Evolutionary conservation across 805 yeast genomes (phyloP).

Genomic region (Lipomyces kockii): DNA sequence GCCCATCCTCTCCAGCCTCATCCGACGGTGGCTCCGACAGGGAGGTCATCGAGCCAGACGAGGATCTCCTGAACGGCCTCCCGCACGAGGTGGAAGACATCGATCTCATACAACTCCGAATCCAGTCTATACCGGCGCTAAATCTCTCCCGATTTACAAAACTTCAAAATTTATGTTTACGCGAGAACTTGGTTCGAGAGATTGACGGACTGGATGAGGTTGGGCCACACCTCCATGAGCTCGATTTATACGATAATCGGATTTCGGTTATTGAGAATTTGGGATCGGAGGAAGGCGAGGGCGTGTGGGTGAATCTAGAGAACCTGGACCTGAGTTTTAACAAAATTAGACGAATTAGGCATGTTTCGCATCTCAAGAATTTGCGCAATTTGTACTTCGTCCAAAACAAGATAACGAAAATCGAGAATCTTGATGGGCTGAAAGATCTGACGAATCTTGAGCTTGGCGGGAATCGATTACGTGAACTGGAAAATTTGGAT

Average conservation of each 20-base stretch:
- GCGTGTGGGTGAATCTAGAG: slow-evolving; percentile 38
- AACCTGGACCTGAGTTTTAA: slow-evolving; percentile 86
- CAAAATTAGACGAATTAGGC: slow-evolving; percentile 82
- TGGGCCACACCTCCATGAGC: slow-evolving; percentile 64
- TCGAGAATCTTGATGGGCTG: slow-evolving; percentile 66
- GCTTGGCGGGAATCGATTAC: slow-evolving; percentile 85
- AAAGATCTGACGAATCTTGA: slow-evolving; percentile 70
- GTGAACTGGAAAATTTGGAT: slow-evolving; percentile 58
- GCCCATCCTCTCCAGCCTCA: slow-evolving; percentile 1
- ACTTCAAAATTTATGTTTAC: slow-evolving; percentile 66
- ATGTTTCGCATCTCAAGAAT: slow-evolving; percentile 64
- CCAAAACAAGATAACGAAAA: slow-evolving; percentile 79
- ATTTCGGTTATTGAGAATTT: slow-evolving; percentile 78
- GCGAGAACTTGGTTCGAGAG: slow-evolving; percentile 83
- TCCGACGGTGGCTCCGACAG: slow-evolving; percentile 6
- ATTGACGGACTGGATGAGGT: slow-evolving; percentile 69
- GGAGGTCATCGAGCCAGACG: slow-evolving; percentile 61
- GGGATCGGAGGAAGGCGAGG: slow-evolving; percentile 21
- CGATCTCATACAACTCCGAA: slow-evolving; percentile 64
- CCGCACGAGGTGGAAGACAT: slow-evolving; percentile 56
- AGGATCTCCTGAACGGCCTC: slow-evolving; percentile 56
- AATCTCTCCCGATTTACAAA: slow-evolving; percentile 58
- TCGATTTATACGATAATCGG: slow-evolving; percentile 91
- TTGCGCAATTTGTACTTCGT: slow-evolving; percentile 80
- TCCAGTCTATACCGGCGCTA: slow-evolving; percentile 55